Evolutionary conservation across 495 filamentous ascomycete species (phyloP), one percentile per base, ranked within the genome.

Genomic region (Neurospora pannonica): DNA sequence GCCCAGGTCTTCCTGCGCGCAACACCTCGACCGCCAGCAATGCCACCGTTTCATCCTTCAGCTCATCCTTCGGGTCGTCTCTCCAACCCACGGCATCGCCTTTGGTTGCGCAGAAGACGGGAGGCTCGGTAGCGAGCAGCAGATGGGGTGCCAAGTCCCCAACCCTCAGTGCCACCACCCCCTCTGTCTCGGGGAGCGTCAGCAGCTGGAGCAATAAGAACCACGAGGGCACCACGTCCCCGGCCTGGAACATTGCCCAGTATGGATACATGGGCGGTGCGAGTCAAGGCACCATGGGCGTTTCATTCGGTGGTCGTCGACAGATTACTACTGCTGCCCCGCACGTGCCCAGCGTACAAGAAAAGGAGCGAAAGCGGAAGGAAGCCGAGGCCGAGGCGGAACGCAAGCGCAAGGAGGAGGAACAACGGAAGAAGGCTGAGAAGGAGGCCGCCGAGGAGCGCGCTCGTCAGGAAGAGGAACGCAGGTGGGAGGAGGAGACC

Each of bases 181-280:
- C 84, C 2, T 83, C 85, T 8, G 78, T 81, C 2, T 31, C 54
- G 54, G 54, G 54, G 28, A 80, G 79, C 5, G 87, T 94, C 43
- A 97, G 94, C 81, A 95, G 90, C 80, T 99, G 96, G 96, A 96
- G 92, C 81, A 97, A 90, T 79, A 93, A 86, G 78, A 87, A 87
- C 21, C 94, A 98, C 76, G 92, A 97, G 81, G 88, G 88, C 24
- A 86, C 85, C 38, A 97, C 95, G 15, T 83, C 90, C 5, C 97
- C 97, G 2, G 97, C 97, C 36, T 99, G 97, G 97, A 98, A 99
- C 78, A 98, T 98, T 74, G 93, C 95, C 48, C 97, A 99, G 78
- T 99, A 98, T 77, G 95, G 96, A 11, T 98, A 98, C 82, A 96
- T 98, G 93, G 97, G 97, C 70, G 97, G 97, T 38, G 97, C 97